Evolutionary conservation across 176 grass and related monocot genomes (phyloP).

Genomic region (bread wheat (Triticum aestivum)): DNA sequence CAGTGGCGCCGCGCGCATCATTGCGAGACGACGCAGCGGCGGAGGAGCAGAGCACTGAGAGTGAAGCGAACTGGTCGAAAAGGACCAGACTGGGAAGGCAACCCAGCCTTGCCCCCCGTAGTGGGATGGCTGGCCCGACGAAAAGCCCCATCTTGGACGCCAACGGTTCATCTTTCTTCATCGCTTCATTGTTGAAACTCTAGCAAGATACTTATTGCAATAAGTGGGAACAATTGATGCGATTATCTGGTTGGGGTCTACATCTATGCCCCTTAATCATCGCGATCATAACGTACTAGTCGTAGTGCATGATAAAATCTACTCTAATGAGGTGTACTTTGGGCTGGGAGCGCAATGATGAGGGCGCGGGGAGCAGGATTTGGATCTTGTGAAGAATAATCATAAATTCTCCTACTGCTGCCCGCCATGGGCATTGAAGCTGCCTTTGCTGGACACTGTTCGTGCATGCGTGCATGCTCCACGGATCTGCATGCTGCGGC

Average conservation of each 20-base stretch:
- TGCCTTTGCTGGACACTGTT: neutral
- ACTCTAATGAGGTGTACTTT: constrained; percentile 9
- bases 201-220: too few relatives aligned
- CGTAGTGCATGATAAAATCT: neutral
- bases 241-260: neutral
- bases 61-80: constrained; percentile 17
- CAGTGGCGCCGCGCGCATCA: constrained; percentile 6
- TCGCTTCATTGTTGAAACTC: too few relatives aligned
- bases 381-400: constrained; percentile 43
- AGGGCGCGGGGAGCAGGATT: constrained; percentile 2
- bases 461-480: neutral
- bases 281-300: neutral
- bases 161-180: neutral
- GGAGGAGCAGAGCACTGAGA: neutral
- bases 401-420: constrained; percentile 36
- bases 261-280: neutral
- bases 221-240: too few relatives aligned
- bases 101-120: constrained; percentile 31
- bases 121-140: constrained; percentile 18
- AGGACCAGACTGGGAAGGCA: constrained; percentile 34
- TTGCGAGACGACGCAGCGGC: neutral
- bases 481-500: neutral
- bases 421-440: constrained; percentile 26
- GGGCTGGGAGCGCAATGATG: constrained; percentile 33
- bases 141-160: constrained; percentile 38